These are phyloP conservation scores for Zygnema circumcarinatum DNA, from an alignment of 139 green algal species.

Conservation along the genomic window DNA sequence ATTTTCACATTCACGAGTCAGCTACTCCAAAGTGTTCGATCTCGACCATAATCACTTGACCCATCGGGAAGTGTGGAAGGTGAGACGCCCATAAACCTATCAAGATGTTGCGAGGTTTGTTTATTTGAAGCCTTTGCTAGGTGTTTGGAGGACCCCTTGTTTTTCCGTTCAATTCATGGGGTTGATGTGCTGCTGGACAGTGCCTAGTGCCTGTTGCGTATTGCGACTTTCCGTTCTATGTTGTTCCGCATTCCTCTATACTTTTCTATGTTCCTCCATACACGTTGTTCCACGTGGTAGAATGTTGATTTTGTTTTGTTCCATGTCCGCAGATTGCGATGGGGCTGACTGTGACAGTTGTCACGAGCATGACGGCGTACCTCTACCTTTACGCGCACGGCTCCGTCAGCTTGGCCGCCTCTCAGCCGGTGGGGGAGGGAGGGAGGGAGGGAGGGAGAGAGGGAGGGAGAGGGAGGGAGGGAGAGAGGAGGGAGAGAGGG, in stretches of 20 bases:
- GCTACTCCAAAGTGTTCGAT: constrained; percentile 56
- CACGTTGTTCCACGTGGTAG: no score
- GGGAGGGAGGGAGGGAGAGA: background rate
- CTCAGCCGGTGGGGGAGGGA: constrained; percentile 27
- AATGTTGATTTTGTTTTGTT: no score
- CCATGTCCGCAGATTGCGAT: constrained; percentile 30
- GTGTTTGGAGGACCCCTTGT: no score
- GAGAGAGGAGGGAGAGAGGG: background rate
- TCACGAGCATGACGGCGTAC: constrained; percentile 38
- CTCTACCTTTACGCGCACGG: constrained; percentile 46
- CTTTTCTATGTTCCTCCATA: no score
- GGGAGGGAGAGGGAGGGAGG: background rate
- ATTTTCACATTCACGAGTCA: constrained; percentile 57
- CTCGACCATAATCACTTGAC: constrained; percentile 55
- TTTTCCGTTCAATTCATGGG: no score
- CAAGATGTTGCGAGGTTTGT: no score
- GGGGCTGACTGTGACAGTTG: constrained; percentile 28
- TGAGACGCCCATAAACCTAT: constrained; percentile 19
- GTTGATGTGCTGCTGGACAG: no score
- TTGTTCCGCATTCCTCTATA: no score
- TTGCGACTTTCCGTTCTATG: no score
- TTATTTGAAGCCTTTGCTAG: no score
- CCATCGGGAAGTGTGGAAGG: constrained; percentile 47
- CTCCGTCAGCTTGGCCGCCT: constrained; percentile 7
- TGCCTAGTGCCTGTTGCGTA: constrained; percentile 1